These are phyloP conservation scores for Nemania abortiva DNA, from an alignment of 2,329 filamentous ascomycete species.

Conservation along the genomic window DNA sequence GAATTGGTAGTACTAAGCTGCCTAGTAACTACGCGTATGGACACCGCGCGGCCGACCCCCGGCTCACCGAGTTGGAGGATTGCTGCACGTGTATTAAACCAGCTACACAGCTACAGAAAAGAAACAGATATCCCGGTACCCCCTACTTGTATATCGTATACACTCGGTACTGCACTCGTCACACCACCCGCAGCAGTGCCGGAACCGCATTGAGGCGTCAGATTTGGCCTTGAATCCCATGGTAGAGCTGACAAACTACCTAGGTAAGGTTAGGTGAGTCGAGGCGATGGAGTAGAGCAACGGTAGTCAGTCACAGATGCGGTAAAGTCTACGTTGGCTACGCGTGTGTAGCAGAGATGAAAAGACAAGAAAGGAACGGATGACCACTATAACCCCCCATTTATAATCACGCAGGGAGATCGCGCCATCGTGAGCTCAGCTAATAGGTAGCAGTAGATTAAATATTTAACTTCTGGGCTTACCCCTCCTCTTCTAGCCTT, in stretches of 20 bases:
- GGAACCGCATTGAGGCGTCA: neutral
- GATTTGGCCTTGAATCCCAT: neutral
- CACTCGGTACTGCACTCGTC: neutral
- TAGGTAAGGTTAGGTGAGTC: neutral
- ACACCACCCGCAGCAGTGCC: neutral
- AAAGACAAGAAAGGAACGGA: slow-evolving; percentile 22
- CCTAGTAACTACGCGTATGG: slow-evolving; percentile 10
- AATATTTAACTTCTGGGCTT: slow-evolving; percentile 29
- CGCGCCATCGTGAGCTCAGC: slow-evolving; percentile 40
- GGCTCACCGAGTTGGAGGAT: neutral
- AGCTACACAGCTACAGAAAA: neutral
- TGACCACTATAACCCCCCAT: slow-evolving; percentile 20
- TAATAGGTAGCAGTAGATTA: slow-evolving; percentile 31
- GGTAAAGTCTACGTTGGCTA: neutral
- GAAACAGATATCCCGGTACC: neutral
- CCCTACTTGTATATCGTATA: slow-evolving; percentile 13
- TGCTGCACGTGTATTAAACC: neutral
- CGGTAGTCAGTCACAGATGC: slow-evolving; percentile 9
- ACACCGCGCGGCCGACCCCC: neutral
- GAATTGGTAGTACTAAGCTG: slow-evolving; percentile 17
- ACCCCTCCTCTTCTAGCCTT: slow-evolving; percentile 33
- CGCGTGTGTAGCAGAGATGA: neutral
- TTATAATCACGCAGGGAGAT: slow-evolving; percentile 35
- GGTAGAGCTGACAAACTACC: neutral
- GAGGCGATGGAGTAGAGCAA: slow-evolving; percentile 7